Base-by-base conservation (phyloP, 2,329 filamentous ascomycete genomes). In the Salinomyces thailandicus region DNA sequence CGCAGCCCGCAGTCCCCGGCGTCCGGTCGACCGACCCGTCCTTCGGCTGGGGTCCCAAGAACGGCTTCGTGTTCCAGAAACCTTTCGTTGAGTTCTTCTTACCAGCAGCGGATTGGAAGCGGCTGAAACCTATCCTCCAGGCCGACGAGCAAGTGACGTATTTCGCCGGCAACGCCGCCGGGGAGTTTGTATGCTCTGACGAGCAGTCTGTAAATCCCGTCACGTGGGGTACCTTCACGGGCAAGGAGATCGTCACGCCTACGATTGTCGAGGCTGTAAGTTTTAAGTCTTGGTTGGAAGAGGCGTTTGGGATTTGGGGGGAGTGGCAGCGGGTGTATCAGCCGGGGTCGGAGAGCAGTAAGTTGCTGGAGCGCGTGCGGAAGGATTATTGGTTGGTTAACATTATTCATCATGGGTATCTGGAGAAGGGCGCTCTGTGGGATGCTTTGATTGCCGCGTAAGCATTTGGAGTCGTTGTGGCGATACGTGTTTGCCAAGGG, bases 31-130 rank as follows among this genome's bases (percentile, higher is more conserved):
- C 72, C 32, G 77, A 98, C 57, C 63, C 72, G 3, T 75, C 84
- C 14, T 94, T 93, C 52, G 91, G 91, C 45, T 98, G 91, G 91
- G 91, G 91, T 1, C 91, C 91, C 0, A 75, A 73, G 33, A 79
- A 87, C 51, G 91, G 91, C 13, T 96, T 93, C 58, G 86, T 96
- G 32, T 98, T 95, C 67, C 91, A 98, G 56, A 98, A 96, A 47
- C 82, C 89, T 0, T 98, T 98, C 60, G 86, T 98, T 35, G 91
- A 98, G 60, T 85, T 96, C 64, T 98, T 98, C 69, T 66, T 93
- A 39, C 79, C 87, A 0, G 64, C 69, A 0, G 60, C 71, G 0
- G 83, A 89, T 57, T 96, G 86, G 79, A 60, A 64, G 12, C 58
- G 58, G 1, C 69, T 98, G 19, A 72, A 74, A 45, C 68, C 70